Evolutionary conservation across 331 rosid species (phyloP), one percentile per base, ranked within the genome.

Genomic region (Telfairia occidentalis): DNA sequence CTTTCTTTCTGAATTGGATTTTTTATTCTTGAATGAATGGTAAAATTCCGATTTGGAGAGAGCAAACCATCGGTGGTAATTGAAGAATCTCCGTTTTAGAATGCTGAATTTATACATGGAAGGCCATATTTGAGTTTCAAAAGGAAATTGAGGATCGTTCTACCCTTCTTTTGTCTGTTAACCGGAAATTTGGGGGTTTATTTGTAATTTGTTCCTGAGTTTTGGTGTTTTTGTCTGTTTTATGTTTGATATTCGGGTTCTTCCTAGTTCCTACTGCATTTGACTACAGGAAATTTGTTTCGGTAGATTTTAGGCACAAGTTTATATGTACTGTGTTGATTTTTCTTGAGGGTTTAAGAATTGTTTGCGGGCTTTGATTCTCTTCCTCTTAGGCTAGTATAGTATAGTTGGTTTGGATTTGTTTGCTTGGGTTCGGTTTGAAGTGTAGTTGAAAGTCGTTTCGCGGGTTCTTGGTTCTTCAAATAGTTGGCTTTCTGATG

Each of bases 1-100:
- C 73, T 82, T 80, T 81, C 82, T 87, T 83, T 84, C 78, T 77
- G 80, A 60, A 74, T 83, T 83, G 83, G 85, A 88, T 65, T 81
- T 86, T 82, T 86, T 74, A 76, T 76, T 71, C 73, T 66, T 69
- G n/a, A 66, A 66, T 40, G 32, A 37, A 65, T 46, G 40, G 16
- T 64, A 15, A 63, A 79, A 82, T 73, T 81, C 65, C 71, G 60
- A 71, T 77, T 84, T 65, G 43, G 75, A 79, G 75, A 73, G 81
- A 35, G 80, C 60, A 58, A 11, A 11, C 2, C 4, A 66, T 21
- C 16, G 16, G 29, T 38, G 32, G 52, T 66, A 8, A 2, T 58
- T 28, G 65, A 30, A 60, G 26, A n/a, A 34, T 8, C 48, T 61
- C 71, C n/a, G 29, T 8, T 34, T 60, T 63, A 9, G 28, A 35